Base-by-base conservation (phyloP, 176 grass and related monocot genomes). In the Hyparrhenia diplandra region DNA sequence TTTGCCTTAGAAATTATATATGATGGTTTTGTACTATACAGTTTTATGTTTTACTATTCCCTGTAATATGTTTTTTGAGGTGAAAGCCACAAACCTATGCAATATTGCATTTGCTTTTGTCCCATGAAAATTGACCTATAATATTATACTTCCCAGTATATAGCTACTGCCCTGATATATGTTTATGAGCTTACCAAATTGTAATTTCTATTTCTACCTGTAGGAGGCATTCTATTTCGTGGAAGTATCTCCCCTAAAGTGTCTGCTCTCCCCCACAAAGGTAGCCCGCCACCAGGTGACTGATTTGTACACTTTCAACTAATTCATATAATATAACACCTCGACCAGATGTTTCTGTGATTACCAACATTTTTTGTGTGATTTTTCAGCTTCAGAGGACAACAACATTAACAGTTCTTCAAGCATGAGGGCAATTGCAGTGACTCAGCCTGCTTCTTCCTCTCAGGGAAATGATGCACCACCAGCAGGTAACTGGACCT, bases 161-260 rank as follows among this genome's bases (percentile, higher is more conserved):
- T 51, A 51, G 47, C 47, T 20, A 20, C 17, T 51, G 47, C 47
- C 47, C 17, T 18, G 16, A 51, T 51, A 51, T 20, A 51, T 77
- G 84, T 70, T 76, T 74, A 87, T 59, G 75, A 76, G 57, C 75
- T 93, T 30, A 69, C n/a, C 6, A 85, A 37, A 54, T 81, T 82
- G 25, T 87, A 43, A 57, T 82, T 82, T 74, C 51, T 54, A 9
- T 54, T 20, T 34, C 62, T n/a, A 74, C 66, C 49, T 79, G 69
- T 55, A 93, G 89, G 73, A 87, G 67, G 5, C 35, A 18, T 25
- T 6, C 2, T 6, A 61, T 36, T 41, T 25, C n/a, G 1, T 40
- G 6, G 0, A 13, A 75, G 32, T 41, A 60, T n/a, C 32, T 17
- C 10, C 18, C 10, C 24, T 11, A 36, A 67, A 67, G 9, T 39